Evolutionary conservation across 1,284 basidiomycete genomes (phyloP).

Genomic region (Laetiporus sulphureus): DNA sequence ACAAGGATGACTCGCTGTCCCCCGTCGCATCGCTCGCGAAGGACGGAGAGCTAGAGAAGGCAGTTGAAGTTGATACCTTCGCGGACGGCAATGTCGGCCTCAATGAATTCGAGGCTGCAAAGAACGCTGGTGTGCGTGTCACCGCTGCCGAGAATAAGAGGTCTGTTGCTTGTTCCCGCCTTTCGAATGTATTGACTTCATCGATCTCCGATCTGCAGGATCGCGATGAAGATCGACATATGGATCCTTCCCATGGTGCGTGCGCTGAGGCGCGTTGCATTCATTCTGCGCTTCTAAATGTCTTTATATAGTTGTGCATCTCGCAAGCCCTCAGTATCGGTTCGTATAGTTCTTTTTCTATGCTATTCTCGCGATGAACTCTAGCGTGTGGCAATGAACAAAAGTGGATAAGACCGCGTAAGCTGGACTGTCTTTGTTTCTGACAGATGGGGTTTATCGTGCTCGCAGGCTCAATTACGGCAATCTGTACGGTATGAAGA

Average conservation of each 20-base stretch:
- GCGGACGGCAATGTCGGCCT: slow-evolving; percentile 13
- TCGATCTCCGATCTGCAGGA: slow-evolving; percentile 8
- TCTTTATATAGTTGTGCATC: slow-evolving; percentile 11
- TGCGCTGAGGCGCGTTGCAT: not conserved
- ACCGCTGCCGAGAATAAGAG: slow-evolving; percentile 10
- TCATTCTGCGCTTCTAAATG: too few species aligned
- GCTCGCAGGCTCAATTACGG: slow-evolving; percentile 14
- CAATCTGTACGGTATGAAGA: slow-evolving; percentile 18
- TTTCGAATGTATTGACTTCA: too few species aligned
- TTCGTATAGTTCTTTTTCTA: not conserved
- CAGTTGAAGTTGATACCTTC: too few species aligned
- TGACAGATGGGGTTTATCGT: not conserved
- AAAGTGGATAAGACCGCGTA: slow-evolving; percentile 20
- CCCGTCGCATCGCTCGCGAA: too few species aligned
- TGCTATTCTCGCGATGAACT: not conserved
- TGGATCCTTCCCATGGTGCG: slow-evolving; percentile 16
- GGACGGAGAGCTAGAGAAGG: too few species aligned
- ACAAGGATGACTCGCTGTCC: too few species aligned
- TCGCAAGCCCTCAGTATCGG: slow-evolving; percentile 15
- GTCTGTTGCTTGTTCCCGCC: too few species aligned
- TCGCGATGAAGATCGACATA: slow-evolving; percentile 15
- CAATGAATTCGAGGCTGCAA: slow-evolving; percentile 14
- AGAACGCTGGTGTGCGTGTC: slow-evolving; percentile 11
- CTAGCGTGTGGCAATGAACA: not conserved
- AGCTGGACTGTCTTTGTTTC: not conserved